A percentile compares a stretch with the other conserved stretches of the same genome.
These are phyloP conservation scores for Phoma sp. DNA, from an alignment of 2,329 filamentous ascomycete genomes.

Conservation along the genomic window DNA sequence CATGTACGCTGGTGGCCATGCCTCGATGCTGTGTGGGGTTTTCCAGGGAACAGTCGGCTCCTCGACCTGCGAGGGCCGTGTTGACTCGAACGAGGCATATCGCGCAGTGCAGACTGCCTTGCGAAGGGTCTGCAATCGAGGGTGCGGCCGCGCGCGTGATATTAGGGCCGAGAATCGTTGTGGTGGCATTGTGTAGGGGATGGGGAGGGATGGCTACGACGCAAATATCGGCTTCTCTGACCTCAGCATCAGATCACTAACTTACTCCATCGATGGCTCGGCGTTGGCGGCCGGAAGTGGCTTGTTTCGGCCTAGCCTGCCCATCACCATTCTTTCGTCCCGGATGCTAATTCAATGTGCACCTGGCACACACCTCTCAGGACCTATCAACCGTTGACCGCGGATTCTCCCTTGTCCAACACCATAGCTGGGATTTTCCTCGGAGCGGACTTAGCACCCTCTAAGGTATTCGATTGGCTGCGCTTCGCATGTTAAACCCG, in stretches of 20 bases:
- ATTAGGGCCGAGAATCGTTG: conserved; percentile 31
- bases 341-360: conserved; percentile 1
- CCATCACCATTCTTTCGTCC: not conserved
- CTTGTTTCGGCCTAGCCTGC: not conserved
- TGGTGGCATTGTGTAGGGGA: conserved; percentile 29
- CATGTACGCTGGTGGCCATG: conserved; percentile 45
- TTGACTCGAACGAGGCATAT: conserved; percentile 28
- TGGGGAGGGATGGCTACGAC: conserved; percentile 6
- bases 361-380: not conserved
- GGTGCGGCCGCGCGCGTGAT: conserved; percentile 31
- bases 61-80: conserved; percentile 22
- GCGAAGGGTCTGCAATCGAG: conserved; percentile 31
- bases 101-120: conserved; percentile 26
- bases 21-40: conserved; percentile 43
- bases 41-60: conserved; percentile 46
- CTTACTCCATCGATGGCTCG: not conserved
- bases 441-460: no score
- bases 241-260: conserved; percentile 23
- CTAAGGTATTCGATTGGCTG: no score
- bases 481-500: no score
- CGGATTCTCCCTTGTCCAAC: no score
- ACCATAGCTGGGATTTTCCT: no score
- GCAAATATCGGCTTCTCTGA: conserved; percentile 2
- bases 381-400: no score
- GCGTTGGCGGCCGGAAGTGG: conserved; percentile 18